These are phyloP conservation scores for Aspergillus fischeri DNA, from an alignment of 2,329 filamentous ascomycete species.

Conservation along the genomic window DNA sequence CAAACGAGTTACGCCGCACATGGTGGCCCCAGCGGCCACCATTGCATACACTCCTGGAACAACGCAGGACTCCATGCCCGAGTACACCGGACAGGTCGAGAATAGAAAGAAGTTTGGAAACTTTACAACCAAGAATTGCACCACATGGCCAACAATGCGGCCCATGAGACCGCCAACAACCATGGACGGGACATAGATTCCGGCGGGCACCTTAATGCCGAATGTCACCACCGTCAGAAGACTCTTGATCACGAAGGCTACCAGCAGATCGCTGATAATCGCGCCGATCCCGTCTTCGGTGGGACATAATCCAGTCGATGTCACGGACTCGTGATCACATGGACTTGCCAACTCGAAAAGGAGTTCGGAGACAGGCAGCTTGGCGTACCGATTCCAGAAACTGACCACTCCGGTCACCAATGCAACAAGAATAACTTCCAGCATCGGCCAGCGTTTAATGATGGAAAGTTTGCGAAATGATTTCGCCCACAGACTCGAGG, in stretches of 20 bases:
- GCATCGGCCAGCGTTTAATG: constrained; percentile 77
- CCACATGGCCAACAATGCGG: constrained; percentile 76
- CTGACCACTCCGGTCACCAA: constrained; percentile 76
- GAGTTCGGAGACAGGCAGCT: constrained; percentile 82
- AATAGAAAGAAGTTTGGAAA: constrained; percentile 71
- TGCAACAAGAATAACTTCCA: constrained; percentile 87
- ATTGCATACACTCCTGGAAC: constrained; percentile 96
- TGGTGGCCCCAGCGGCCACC: constrained; percentile 90
- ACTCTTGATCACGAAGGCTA: constrained; percentile 86
- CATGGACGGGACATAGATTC: constrained; percentile 98
- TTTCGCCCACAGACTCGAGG: constrained; percentile 82
- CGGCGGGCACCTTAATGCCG: constrained; percentile 92
- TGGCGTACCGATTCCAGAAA: constrained; percentile 92
- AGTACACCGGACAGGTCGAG: constrained; percentile 61
- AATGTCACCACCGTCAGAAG: constrained; percentile 87
- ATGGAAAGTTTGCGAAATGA: constrained; percentile 75
- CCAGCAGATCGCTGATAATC: constrained; percentile 66
- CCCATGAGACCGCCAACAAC: constrained; percentile 92
- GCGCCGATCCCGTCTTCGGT: constrained; percentile 70
- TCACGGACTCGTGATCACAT: constrained; percentile 63
- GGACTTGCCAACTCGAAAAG: constrained; percentile 87
- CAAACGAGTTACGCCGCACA: constrained; percentile 93
- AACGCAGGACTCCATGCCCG: constrained; percentile 73
- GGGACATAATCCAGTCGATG: constrained; percentile 76
- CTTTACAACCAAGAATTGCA: constrained; percentile 74